These are phyloP conservation scores for Dendrobium catenatum DNA, from an alignment of 106 monocot species.

Conservation along the genomic window DNA sequence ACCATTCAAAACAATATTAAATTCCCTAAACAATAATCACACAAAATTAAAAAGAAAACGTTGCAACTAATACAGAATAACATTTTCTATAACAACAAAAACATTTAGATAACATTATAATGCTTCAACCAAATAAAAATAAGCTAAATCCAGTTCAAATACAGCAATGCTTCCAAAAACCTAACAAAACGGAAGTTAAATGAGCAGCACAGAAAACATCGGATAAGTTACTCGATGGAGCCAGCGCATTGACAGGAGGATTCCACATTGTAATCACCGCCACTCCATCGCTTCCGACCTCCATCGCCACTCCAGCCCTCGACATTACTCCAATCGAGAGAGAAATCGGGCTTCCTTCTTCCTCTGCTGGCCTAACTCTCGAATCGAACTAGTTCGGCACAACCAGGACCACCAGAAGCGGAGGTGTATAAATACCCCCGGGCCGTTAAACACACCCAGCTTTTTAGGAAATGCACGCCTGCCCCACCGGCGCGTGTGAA, in stretches of 20 bases:
- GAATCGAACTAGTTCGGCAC: neutral
- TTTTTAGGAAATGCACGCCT: neutral
- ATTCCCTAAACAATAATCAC: neutral
- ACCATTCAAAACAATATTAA: neutral
- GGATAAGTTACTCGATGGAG: constrained; percentile 3
- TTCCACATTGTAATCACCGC: constrained; percentile 10
- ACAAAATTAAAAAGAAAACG: neutral
- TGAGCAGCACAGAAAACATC: neutral
- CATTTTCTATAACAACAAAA: neutral
- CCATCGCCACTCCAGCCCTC: constrained; percentile 3
- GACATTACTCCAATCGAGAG: neutral
- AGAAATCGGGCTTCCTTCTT: neutral
- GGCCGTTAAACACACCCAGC: neutral
- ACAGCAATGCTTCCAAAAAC: neutral
- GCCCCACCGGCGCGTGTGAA: neutral
- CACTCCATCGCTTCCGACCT: constrained; percentile 13
- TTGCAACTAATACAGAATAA: neutral
- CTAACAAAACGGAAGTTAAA: neutral
- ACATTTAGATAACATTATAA: neutral
- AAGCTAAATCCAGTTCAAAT: neutral
- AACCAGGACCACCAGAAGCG: neutral
- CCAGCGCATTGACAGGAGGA: constrained; percentile 11
- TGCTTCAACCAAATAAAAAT: neutral
- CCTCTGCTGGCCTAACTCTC: neutral
- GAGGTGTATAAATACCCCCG: neutral